These are phyloP conservation scores for Ceriops decandra DNA, from an alignment of 345 rosid genomes.

Conservation along the genomic window DNA sequence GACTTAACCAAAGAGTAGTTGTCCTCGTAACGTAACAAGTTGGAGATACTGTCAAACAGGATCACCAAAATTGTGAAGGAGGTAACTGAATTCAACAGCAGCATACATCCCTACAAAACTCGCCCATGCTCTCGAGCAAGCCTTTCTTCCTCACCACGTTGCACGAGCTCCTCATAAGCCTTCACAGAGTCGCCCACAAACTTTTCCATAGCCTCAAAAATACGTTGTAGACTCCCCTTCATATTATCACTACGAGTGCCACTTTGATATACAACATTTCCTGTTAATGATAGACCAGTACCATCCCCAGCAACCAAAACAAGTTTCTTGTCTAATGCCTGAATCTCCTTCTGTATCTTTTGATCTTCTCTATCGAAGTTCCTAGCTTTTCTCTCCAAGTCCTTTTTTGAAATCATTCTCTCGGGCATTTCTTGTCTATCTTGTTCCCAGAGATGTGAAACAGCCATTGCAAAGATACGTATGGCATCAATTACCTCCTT, in stretches of 20 bases:
- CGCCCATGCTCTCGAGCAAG: conserved; percentile 36
- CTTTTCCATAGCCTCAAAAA: conserved; percentile 88
- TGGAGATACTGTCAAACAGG: conserved; percentile 5
- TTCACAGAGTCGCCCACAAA: conserved; percentile 58
- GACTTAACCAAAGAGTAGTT: not conserved
- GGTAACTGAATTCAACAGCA: not conserved
- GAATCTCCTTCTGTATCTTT: conserved; percentile 80
- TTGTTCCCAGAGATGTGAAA: conserved; percentile 77
- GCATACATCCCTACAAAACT: conserved; percentile 32
- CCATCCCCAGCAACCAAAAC: conserved; percentile 44
- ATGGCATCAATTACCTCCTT: conserved; percentile 78
- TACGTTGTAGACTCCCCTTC: conserved; percentile 65
- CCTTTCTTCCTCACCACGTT: conserved; percentile 64
- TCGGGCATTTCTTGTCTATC: conserved; percentile 55
- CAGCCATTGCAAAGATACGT: conserved; percentile 55
- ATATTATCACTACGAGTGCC: conserved; percentile 63
- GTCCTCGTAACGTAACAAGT: conserved; percentile 3
- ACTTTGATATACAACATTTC: conserved; percentile 58
- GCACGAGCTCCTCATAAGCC: conserved; percentile 75
- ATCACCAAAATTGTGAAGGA: not conserved
- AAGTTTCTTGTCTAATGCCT: conserved; percentile 81
- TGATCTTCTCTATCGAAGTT: conserved; percentile 75
- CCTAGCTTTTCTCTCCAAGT: conserved; percentile 56
- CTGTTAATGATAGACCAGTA: conserved; percentile 32
- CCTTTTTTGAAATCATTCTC: conserved; percentile 50